Evolutionary conservation across 2,329 filamentous ascomycete genomes (phyloP).

Genomic region (Aotearoamyces nothofagi): DNA sequence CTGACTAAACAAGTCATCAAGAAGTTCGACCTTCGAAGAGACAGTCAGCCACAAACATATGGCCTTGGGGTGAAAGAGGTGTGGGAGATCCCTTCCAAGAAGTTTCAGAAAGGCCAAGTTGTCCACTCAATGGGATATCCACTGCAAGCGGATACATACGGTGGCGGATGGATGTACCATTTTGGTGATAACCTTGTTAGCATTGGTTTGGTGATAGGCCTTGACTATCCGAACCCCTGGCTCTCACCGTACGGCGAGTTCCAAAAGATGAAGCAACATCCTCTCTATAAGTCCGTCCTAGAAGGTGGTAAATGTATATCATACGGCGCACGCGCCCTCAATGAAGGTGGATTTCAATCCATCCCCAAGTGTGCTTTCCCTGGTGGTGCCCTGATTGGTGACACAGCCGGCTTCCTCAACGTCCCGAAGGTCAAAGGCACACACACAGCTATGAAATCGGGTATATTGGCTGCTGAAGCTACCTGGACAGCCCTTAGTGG

Average conservation of each 20-base stretch:
- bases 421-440: conserved; percentile 98
- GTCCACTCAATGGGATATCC: conserved; percentile 90
- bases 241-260: conserved; percentile 91
- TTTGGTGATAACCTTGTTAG: conserved; percentile 95
- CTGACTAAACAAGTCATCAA: conserved; percentile 89
- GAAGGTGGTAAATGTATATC: conserved; percentile 96
- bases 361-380: conserved; percentile 96
- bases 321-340: conserved; percentile 80
- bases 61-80: conserved; percentile 91
- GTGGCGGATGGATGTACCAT: conserved; percentile 98
- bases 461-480: conserved; percentile 90
- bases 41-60: conserved; percentile 91
- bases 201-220: conserved; percentile 77
- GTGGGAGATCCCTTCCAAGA: conserved; percentile 89
- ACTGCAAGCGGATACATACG: conserved; percentile 76
- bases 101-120: conserved; percentile 76
- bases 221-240: conserved; percentile 97
- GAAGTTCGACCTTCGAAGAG: conserved; percentile 78
- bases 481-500: conserved; percentile 60
- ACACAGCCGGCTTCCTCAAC: conserved; percentile 93
- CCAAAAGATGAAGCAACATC: conserved; percentile 96
- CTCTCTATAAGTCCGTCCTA: conserved; percentile 73
- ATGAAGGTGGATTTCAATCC: conserved; percentile 93
- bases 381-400: conserved; percentile 86
- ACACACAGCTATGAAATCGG: conserved; percentile 93